These are phyloP conservation scores for Trichoderma reesei DNA, from an alignment of 495 filamentous ascomycete species.

Conservation along the genomic window DNA sequence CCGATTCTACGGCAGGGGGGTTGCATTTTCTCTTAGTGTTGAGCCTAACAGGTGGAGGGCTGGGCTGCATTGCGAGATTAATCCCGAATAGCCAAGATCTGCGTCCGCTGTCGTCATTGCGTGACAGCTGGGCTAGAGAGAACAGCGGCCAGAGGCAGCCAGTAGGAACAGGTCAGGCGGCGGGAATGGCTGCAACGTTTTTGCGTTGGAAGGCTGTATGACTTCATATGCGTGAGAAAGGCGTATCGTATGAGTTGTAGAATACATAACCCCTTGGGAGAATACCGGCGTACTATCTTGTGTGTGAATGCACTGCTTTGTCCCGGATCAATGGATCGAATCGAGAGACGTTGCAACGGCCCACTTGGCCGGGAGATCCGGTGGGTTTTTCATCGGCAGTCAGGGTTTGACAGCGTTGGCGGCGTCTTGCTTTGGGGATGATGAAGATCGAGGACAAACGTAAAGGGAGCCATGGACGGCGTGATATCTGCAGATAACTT, in stretches of 20 bases:
- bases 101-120: not conserved
- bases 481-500: no score
- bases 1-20: no score
- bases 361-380: constrained; percentile 6
- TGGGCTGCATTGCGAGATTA: not conserved
- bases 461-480: not conserved
- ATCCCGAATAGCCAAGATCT: not conserved
- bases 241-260: not conserved
- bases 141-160: no score
- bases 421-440: not conserved
- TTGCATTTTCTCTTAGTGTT: not conserved
- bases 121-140: no score
- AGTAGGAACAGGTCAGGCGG: no score
- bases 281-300: no score
- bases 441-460: not conserved
- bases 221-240: not conserved
- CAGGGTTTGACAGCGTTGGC: not conserved
- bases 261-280: not conserved
- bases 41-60: not conserved
- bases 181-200: not conserved
- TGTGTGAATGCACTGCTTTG: not conserved
- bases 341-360: not conserved
- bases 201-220: not conserved
- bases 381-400: not conserved
- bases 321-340: not conserved